These are phyloP conservation scores for Rhizophora apiculata DNA, from an alignment of 345 rosid species.

Conservation along the genomic window DNA sequence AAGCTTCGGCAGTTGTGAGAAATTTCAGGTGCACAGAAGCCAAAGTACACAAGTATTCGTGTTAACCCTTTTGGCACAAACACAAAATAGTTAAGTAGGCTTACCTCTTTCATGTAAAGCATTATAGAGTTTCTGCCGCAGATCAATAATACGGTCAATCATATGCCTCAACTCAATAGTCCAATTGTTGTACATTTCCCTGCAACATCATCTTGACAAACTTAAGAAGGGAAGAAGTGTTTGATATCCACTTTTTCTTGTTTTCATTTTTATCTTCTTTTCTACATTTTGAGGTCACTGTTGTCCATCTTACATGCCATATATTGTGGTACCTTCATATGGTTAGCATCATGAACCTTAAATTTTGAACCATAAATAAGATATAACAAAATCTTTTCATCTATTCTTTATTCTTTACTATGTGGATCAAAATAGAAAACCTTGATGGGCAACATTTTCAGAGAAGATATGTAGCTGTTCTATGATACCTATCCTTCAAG, in stretches of 20 bases:
- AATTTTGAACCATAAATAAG: too few relatives aligned
- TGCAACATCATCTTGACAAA: slow-evolving; percentile 12
- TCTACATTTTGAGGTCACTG: too few relatives aligned
- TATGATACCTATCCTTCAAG: slow-evolving; percentile 37
- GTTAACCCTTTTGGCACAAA: not conserved
- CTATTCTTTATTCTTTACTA: too few relatives aligned
- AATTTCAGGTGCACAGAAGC: not conserved
- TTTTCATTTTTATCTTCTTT: too few relatives aligned
- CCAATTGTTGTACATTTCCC: slow-evolving; percentile 45
- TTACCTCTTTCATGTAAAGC: slow-evolving; percentile 45
- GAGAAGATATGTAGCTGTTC: not conserved
- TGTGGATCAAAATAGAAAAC: not conserved
- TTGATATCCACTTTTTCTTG: too few relatives aligned
- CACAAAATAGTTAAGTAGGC: not conserved
- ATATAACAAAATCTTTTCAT: too few relatives aligned
- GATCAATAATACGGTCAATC: slow-evolving; percentile 38
- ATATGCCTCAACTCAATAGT: slow-evolving; percentile 40
- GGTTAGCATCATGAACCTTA: too few relatives aligned
- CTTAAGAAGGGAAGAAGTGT: not conserved
- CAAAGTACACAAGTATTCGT: slow-evolving; percentile 44
- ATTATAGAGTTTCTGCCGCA: slow-evolving; percentile 38
- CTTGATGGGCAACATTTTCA: not conserved
- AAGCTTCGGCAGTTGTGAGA: not conserved
- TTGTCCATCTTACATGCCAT: too few relatives aligned
- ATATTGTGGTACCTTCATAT: too few relatives aligned